Percentiles rank a stretch among this genome's conserved stretches.
Evolutionary conservation across 2,329 filamentous ascomycete genomes (phyloP).

Genomic region (Neofusicoccum umdonicola): DNA sequence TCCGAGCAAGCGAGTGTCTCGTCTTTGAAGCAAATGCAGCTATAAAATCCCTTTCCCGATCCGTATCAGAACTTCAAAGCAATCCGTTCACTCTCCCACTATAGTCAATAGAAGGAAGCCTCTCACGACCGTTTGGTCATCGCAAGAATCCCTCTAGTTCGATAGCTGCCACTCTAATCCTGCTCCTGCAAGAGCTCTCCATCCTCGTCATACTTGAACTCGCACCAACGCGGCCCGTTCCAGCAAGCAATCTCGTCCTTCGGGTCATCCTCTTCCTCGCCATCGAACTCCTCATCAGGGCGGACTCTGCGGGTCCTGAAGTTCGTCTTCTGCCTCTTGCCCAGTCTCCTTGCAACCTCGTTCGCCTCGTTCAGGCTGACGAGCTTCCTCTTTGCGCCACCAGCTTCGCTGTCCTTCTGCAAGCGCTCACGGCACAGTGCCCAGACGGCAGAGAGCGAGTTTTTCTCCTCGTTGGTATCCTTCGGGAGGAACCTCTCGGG

Average conservation of each 20-base stretch:
- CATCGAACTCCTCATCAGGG: neutral
- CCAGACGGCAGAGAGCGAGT: constrained; percentile 27
- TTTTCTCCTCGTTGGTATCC: neutral
- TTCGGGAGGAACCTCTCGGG: constrained; percentile 24
- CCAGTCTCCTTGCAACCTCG: constrained; percentile 56
- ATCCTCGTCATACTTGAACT: neutral
- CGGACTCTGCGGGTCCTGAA: neutral
- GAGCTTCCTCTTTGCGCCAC: constrained; percentile 48
- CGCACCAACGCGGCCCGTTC: neutral
- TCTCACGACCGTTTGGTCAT: too few species aligned
- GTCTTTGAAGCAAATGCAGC: too few species aligned
- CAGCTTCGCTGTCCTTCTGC: constrained; percentile 20
- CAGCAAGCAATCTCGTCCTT: neutral
- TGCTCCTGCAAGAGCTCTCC: neutral
- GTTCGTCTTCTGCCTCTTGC: constrained; percentile 19
- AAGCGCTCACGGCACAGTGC: constrained; percentile 36
- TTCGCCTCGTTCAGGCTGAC: constrained; percentile 60
- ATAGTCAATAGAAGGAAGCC: too few species aligned
- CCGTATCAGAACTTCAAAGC: too few species aligned
- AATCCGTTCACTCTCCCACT: too few species aligned
- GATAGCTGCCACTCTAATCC: too few species aligned
- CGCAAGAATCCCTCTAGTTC: too few species aligned
- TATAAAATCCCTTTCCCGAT: too few species aligned
- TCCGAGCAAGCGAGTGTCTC: too few species aligned
- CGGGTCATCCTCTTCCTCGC: neutral